phyloP scores from a whole-genome alignment of 1,284 basidiomycete genomes.

The Cutaneotrichosporon cyanovorans region DNA sequence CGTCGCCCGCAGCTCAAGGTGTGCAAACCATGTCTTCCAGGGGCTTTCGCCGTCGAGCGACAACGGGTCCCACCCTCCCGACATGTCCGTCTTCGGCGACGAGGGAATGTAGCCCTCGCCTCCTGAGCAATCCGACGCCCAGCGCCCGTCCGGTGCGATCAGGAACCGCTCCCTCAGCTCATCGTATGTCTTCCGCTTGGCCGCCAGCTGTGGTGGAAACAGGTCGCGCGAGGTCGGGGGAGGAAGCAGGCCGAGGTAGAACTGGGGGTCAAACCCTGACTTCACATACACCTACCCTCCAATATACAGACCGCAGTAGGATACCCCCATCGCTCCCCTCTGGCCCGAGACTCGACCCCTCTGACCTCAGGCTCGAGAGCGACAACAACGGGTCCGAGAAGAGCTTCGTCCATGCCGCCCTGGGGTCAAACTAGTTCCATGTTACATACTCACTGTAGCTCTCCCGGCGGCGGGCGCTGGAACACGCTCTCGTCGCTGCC shows the following conservation, averaged over 20 bases:
- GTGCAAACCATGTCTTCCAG: slow-evolving; percentile 84
- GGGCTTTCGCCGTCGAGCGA: slow-evolving; percentile 78
- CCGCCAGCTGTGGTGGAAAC: slow-evolving; percentile 26
- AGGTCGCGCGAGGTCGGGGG: slow-evolving; percentile 36
- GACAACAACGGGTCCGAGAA: slow-evolving; percentile 44
- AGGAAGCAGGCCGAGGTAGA: slow-evolving; percentile 43
- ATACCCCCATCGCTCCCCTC: slow-evolving; percentile 31
- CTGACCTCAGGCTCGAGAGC: slow-evolving; percentile 27
- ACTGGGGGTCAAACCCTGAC: slow-evolving; percentile 21
- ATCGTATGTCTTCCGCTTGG: slow-evolving; percentile 36
- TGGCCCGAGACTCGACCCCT: slow-evolving; percentile 31
- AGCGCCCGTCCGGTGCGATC: slow-evolving; percentile 48
- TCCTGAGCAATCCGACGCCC: slow-evolving; percentile 45
- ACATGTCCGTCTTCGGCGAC: slow-evolving; percentile 1
- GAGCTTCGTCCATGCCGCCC: slow-evolving; percentile 32
- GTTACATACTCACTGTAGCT: not conserved
- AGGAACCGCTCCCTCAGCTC: slow-evolving; percentile 43
- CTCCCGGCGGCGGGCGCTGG: not conserved
- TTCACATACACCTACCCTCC: slow-evolving; percentile 36
- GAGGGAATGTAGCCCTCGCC: slow-evolving; percentile 22
- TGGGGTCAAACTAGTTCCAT: slow-evolving; percentile 6
- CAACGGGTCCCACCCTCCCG: slow-evolving; percentile 61
- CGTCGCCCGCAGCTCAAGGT: slow-evolving; percentile 73
- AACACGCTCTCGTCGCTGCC: not conserved
- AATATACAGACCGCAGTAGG: slow-evolving; percentile 42